A percentile compares a stretch with the other conserved stretches of the same genome.
Conservation (phyloP, 208 protist species). For the Trypanosoma platydactyli region DNA sequence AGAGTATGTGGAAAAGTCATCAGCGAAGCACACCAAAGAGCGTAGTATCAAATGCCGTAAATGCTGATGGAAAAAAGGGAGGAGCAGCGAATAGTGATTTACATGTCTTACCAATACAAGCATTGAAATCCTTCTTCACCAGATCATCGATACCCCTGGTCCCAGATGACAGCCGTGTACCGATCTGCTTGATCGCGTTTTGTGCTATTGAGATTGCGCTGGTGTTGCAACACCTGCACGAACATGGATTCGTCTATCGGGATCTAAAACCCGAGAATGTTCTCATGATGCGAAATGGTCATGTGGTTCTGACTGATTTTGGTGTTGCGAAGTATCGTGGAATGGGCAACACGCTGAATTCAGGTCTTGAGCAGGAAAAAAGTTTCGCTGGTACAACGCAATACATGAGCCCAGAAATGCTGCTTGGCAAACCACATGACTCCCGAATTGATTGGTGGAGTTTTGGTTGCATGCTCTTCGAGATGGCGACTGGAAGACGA, state of each 20-base stretch:
- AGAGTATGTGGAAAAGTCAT: slow-evolving; percentile 28
- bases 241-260: slow-evolving; percentile 86
- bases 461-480: slow-evolving; percentile 94
- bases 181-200: slow-evolving; percentile 81
- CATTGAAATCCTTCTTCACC: neutral
- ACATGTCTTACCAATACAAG: neutral
- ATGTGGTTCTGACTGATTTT: slow-evolving; percentile 95
- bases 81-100: neutral
- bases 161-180: slow-evolving; percentile 51
- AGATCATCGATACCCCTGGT: slow-evolving; percentile 23
- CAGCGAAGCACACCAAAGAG: neutral
- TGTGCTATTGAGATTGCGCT: slow-evolving; percentile 90
- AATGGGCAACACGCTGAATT: neutral
- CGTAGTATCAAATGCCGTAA: neutral
- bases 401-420: slow-evolving; percentile 95
- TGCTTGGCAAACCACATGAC: slow-evolving; percentile 83
- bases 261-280: slow-evolving; percentile 96
- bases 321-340: slow-evolving; percentile 91
- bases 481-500: slow-evolving; percentile 92
- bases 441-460: slow-evolving; percentile 95
- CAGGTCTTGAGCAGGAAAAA: slow-evolving; percentile 38
- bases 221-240: slow-evolving; percentile 89
- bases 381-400: slow-evolving; percentile 95
- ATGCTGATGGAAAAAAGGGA: neutral
- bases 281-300: slow-evolving; percentile 85